Conservation (phyloP, 306 rosid genomes). For the Calophaca sinica region DNA sequence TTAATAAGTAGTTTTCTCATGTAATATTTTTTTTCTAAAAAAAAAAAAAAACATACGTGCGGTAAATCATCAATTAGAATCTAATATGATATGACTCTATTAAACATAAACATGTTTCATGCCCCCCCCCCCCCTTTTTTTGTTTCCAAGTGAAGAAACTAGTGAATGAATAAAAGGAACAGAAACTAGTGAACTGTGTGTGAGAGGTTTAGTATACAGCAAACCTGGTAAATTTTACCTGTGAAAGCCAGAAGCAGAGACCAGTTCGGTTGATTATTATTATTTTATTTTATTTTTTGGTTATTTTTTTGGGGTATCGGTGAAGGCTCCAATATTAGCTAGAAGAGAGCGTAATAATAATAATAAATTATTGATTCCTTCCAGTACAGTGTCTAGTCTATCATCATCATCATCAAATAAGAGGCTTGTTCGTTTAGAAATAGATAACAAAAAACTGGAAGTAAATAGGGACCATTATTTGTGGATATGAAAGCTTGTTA, state of each 20-base stretch:
- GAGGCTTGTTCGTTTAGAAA: slow-evolving; percentile 2
- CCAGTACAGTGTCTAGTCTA: too few species aligned
- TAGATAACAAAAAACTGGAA: slow-evolving; percentile 30
- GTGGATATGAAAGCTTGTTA: slow-evolving; percentile 42
- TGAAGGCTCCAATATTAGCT: background rate
- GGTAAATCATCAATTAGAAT: background rate
- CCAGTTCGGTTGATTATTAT: slow-evolving; percentile 8
- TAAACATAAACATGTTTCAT: too few species aligned
- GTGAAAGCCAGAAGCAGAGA: slow-evolving; percentile 29
- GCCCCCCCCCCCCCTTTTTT: too few species aligned
- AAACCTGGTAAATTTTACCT: slow-evolving; percentile 28
- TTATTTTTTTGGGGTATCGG: background rate
- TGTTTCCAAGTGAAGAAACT: background rate
- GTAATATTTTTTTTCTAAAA: background rate
- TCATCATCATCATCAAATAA: background rate
- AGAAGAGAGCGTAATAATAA: background rate
- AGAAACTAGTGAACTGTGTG: slow-evolving; percentile 21
- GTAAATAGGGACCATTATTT: background rate
- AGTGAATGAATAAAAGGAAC: background rate
- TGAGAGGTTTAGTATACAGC: slow-evolving; percentile 9
- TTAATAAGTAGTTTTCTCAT: background rate
- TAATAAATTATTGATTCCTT: background rate
- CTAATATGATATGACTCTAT: background rate
- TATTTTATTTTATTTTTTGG: too few species aligned
- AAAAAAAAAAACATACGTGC: background rate